Conservation (phyloP, 257 asterid species). For the Solanum dulcamara region DNA sequence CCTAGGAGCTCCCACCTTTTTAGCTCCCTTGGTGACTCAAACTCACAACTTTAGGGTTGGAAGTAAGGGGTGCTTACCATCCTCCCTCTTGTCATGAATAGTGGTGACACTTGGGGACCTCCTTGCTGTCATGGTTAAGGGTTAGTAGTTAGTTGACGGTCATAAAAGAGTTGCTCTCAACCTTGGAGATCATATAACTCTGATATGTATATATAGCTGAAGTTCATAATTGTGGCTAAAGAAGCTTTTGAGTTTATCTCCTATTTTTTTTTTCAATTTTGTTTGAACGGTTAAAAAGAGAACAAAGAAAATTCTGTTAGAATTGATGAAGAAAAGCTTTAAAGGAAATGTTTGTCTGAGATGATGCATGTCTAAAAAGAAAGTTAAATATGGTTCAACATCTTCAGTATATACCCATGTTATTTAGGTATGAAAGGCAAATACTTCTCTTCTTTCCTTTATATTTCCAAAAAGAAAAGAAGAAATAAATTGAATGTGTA, state of each 20-base stretch:
- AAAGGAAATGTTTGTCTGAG: background rate
- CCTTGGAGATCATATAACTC: background rate
- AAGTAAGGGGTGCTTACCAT: too few species aligned
- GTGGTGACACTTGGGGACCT: background rate
- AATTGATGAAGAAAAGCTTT: background rate
- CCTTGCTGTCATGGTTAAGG: background rate
- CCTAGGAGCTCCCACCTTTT: too few species aligned
- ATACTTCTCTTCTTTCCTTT: background rate
- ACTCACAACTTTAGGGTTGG: too few species aligned
- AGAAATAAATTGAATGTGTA: background rate
- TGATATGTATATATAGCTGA: background rate
- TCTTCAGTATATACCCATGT: background rate
- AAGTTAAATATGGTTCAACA: background rate
- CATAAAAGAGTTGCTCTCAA: background rate
- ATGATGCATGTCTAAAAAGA: background rate
- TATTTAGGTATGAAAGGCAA: background rate
- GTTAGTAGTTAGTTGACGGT: background rate
- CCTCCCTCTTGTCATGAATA: too few species aligned
- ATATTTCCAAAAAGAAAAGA: background rate
- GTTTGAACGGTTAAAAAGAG: background rate
- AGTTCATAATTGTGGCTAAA: background rate
- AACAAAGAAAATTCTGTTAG: background rate
- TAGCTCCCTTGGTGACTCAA: too few species aligned
- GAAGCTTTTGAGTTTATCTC: background rate
- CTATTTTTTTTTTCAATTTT: background rate